These are phyloP conservation scores for Paecilomyces fulvus DNA, from an alignment of 2,329 filamentous ascomycete genomes.

Conservation along the genomic window DNA sequence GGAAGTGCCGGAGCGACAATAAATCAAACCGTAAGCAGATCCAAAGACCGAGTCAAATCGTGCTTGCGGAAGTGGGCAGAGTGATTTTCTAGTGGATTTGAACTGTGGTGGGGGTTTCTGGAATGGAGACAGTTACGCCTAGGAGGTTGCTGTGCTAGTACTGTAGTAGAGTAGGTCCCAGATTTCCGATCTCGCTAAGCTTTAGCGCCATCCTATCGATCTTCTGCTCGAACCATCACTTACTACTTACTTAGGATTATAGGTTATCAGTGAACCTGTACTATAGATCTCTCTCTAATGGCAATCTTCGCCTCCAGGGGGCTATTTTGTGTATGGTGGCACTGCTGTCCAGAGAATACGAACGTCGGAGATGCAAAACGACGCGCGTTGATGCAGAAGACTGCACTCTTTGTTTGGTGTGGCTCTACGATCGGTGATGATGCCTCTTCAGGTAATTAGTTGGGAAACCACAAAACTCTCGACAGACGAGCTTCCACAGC, in stretches of 20 bases:
- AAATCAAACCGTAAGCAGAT: not conserved
- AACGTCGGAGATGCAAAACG: not conserved
- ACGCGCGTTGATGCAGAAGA: not conserved
- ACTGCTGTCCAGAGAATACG: not conserved
- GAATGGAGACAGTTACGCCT: not conserved
- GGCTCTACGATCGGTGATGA: not conserved
- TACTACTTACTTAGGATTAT: not conserved
- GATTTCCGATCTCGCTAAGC: not conserved
- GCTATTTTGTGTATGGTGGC: not conserved
- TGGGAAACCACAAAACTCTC: not conserved
- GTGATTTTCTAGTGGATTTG: not conserved
- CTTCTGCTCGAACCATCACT: not conserved
- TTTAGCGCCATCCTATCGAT: not conserved
- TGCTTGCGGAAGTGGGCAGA: too few relatives aligned
- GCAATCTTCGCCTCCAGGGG: not conserved
- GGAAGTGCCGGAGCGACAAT: not conserved
- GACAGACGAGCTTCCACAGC: not conserved
- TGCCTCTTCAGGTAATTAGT: not conserved
- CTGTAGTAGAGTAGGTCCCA: too few relatives aligned
- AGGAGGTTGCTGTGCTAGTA: not conserved
- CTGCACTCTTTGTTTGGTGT: not conserved
- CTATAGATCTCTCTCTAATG: not conserved
- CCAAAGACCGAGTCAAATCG: too few relatives aligned
- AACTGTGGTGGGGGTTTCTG: not conserved
- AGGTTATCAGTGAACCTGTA: not conserved